Conservation (phyloP, 768 basidiomycete species). For the Lactarius akahatsu region DNA sequence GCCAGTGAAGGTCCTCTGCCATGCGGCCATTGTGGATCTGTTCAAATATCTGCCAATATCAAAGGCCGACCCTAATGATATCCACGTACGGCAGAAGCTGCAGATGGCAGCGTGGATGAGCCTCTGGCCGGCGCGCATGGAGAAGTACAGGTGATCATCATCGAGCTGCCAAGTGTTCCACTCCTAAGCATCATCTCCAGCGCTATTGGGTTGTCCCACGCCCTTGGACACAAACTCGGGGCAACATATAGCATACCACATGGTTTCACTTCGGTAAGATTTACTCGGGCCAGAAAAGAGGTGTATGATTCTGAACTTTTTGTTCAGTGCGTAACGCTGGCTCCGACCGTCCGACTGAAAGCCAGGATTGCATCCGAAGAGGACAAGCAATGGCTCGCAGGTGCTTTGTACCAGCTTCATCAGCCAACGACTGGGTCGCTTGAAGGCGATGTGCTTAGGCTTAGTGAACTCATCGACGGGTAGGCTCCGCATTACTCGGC, state of each 20-base stretch:
- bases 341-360: constrained; percentile 59
- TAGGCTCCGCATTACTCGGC: constrained; percentile 34
- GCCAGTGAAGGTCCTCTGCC: constrained; percentile 63
- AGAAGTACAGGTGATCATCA: constrained; percentile 49
- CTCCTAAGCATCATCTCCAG: constrained; percentile 35
- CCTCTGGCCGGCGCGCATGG: constrained; percentile 62
- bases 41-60: constrained; percentile 71
- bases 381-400: constrained; percentile 60
- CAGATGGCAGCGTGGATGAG: constrained; percentile 82
- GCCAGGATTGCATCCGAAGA: constrained; percentile 56
- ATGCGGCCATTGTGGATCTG: constrained; percentile 65
- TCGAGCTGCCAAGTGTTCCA: background rate
- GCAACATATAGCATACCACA: constrained; percentile 75
- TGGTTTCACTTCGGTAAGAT: constrained; percentile 75
- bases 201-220: constrained; percentile 71
- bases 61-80: constrained; percentile 54
- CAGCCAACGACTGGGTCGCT: constrained; percentile 61
- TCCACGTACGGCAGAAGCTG: constrained; percentile 64
- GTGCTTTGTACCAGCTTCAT: constrained; percentile 55
- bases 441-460: constrained; percentile 57
- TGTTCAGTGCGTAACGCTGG: constrained; percentile 66
- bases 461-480: constrained; percentile 56
- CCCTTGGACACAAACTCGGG: constrained; percentile 71
- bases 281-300: background rate
- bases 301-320: background rate